These are phyloP conservation scores for Phycomyces nitens DNA, from an alignment of 192 early-diverging fungal genomes.

Conservation along the genomic window DNA sequence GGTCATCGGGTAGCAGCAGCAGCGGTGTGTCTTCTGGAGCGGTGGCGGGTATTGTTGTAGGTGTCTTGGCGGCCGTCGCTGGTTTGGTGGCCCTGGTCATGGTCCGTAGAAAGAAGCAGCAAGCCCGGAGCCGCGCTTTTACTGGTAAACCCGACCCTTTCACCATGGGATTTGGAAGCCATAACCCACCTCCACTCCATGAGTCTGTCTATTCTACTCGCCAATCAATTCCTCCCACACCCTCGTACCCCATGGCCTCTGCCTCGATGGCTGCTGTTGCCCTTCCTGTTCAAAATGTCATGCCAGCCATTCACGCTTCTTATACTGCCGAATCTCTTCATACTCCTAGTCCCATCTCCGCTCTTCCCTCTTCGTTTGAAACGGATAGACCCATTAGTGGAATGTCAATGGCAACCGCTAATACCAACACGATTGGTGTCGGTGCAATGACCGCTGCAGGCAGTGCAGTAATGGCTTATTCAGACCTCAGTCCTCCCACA, in stretches of 20 bases:
- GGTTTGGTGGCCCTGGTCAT: slow-evolving; percentile 27
- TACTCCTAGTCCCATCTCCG: slow-evolving; percentile 3
- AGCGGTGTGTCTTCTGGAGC: slow-evolving; percentile 26
- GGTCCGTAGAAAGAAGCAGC: slow-evolving; percentile 17
- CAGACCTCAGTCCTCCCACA: slow-evolving; percentile 20
- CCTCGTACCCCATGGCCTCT: slow-evolving; percentile 3
- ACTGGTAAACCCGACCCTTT: slow-evolving; percentile 26
- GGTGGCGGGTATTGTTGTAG: slow-evolving; percentile 31
- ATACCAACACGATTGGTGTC: not conserved
- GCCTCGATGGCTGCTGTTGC: not conserved
- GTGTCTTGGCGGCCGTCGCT: slow-evolving; percentile 11
- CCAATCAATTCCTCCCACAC: not conserved
- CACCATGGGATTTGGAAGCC: slow-evolving; percentile 34
- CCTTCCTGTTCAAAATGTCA: not conserved
- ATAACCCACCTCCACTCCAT: slow-evolving; percentile 9
- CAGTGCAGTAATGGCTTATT: slow-evolving; percentile 1
- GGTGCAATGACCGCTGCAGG: not conserved
- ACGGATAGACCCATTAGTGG: slow-evolving; percentile 8
- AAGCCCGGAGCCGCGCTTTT: not conserved
- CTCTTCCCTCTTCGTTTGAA: not conserved
- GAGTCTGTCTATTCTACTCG: not conserved
- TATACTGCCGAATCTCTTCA: slow-evolving; percentile 3
- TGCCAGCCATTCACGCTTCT: slow-evolving; percentile 4
- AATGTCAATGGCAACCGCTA: not conserved
- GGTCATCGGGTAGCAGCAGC: not conserved